A percentile compares a stretch with the other conserved stretches of the same genome.
phyloP scores from a whole-genome alignment of 257 asterid species.

The Lycium barbarum region DNA sequence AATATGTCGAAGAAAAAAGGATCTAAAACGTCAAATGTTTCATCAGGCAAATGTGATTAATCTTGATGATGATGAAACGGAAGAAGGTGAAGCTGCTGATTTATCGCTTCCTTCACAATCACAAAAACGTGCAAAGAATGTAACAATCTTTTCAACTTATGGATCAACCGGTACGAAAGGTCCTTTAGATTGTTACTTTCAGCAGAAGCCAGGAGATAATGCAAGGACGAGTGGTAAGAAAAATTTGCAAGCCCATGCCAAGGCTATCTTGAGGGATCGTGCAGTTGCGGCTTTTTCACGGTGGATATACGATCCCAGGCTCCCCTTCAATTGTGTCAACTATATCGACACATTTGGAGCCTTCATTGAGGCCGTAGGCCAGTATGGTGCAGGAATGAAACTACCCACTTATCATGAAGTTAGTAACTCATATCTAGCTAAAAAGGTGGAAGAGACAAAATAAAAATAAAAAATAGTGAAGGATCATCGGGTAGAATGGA shows the following conservation, averaged over 20 bases:
- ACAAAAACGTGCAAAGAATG: no score
- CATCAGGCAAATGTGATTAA: neutral
- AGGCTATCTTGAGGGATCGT: neutral
- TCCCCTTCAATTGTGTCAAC: conserved; percentile 6
- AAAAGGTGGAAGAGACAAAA: neutral
- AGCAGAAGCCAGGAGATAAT: no score
- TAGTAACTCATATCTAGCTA: conserved; percentile 24
- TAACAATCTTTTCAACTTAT: no score
- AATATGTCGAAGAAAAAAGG: neutral
- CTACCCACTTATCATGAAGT: conserved; percentile 12
- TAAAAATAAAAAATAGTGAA: no score
- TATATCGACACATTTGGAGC: neutral
- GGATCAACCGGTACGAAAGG: no score
- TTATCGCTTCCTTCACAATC: no score
- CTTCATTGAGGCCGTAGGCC: neutral
- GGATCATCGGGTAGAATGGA: no score
- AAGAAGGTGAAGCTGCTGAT: no score
- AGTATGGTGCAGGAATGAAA: neutral
- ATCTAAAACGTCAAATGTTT: neutral
- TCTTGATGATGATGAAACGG: neutral
- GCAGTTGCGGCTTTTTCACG: neutral
- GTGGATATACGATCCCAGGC: neutral
- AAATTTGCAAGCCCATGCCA: neutral
- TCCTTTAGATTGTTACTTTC: no score
- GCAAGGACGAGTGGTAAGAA: no score